Base-by-base conservation (phyloP, 176 grass and related monocot genomes). In the Musa schizocarpa region DNA sequence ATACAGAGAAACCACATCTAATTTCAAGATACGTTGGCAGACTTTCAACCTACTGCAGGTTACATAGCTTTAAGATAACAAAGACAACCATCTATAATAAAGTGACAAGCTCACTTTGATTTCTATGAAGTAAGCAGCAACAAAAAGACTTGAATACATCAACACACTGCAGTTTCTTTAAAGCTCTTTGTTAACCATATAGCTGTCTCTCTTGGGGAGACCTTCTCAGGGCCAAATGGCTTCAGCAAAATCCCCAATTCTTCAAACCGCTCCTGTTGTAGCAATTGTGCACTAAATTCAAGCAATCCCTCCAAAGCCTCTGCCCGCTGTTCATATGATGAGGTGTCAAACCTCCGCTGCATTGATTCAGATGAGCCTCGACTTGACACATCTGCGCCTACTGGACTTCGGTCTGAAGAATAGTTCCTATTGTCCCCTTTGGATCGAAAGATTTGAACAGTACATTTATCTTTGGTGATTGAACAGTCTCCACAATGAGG, bases 181-280 rank as follows among this genome's bases (percentile, higher is more conserved):
- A 98, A 91, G 80, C 94, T 98, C 88, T 93, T 98, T 5, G 88
- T 78, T 63, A 98, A 83, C 94, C 94, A 98, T 82, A 98, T 98
- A 70, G 94, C 94, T 0, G 94, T 98, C 51, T 98, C 94, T 77
- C 94, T 81, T 13, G 94, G 94, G 0, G 94, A 98, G 2, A 84
- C 94, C 56, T 82, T 98, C 84, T 87, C 94, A 0, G 84, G 88
- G 2, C 94, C 94, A 55, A 98, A 98, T 2, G 94, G 94, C 78
- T 91, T 98, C 73, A 98, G 74, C 72, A 98, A 78, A 65, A 98
- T 88, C 23, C 65, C 65, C 61, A 98, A 63, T 69, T 98, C 94
- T 3, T 98, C 94, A 8, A 92, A 93, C 73, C 90, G 78, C 86
- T 93, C 94, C 78, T 98, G 94, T 68, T 98, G 90, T 54, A 98